Base-by-base conservation (phyloP, 768 basidiomycete species). In the Suillus lakei region DNA sequence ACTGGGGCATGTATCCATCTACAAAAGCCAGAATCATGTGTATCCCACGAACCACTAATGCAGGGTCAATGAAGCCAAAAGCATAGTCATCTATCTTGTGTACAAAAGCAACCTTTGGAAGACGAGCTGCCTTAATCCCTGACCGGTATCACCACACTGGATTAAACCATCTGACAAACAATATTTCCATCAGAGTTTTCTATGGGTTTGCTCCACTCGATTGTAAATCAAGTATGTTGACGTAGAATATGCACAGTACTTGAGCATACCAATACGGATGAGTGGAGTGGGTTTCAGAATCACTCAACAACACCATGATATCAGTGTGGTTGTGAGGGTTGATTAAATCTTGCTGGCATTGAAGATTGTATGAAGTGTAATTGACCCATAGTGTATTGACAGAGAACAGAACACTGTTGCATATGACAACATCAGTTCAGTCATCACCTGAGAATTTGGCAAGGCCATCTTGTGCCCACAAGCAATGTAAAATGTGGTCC, bases 21-120 rank as follows among this genome's bases (percentile, higher is more conserved):
- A 46, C 36, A 50, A 83, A 85, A 0, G 72, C 80, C 0, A 83
- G 84, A 13, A 85, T 76, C 4, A 86, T 65, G 66, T 86, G 84
- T 5, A 69, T 71, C 0, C 71, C 79, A 0, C 79, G 73, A 46
- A 86, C 68, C 4, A 86, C 76, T 0, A 71, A 66, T 0, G 63
- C 62, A 0, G 85, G 85, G 67, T 86, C 77, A 0, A 86, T 23
- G 60, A 86, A 86, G 0, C 84, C 79, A 64, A 84, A 86, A 7
- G 79, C 74, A 6, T 67, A 67, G 0, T 43, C 26, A 0, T 59
- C 41, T 23, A 76, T 74, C 0, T 71, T 56, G 7, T 66, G 56
- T 3, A 72, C 62, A 1, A 85, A 66, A 0, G 76, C 77, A 4
- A 87, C 46, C 2, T 73, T 69, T 6, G 77, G 81, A 0, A 85